Evolutionary conservation across 352 stramenopile species (phyloP).

Genomic region (Globisporangium abappressorium): DNA sequence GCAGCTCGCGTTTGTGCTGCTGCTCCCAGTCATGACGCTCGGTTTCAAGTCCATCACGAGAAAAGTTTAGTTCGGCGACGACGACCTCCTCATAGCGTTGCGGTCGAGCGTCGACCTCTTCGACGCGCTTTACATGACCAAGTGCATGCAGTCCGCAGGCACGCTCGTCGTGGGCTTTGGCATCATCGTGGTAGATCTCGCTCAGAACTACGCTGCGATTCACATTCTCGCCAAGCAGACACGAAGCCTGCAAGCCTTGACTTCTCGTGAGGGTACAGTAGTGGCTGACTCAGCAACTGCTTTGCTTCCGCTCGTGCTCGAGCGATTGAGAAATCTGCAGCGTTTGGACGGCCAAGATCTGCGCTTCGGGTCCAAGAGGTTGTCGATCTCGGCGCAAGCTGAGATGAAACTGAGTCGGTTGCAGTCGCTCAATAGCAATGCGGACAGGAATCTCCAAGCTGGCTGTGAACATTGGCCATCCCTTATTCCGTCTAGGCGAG

Average conservation of each 20-base stretch:
- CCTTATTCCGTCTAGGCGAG: too few species aligned
- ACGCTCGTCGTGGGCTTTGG: not conserved
- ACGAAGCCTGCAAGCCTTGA: not conserved
- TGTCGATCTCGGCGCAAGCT: too few species aligned
- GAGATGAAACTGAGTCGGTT: too few species aligned
- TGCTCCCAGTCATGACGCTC: slow-evolving; percentile 2
- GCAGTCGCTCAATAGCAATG: too few species aligned
- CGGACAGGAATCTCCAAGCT: too few species aligned
- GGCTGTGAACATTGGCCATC: too few species aligned
- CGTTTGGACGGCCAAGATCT: too few species aligned
- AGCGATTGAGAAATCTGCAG: too few species aligned
- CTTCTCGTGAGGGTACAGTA: not conserved
- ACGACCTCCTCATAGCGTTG: not conserved
- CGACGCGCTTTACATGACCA: slow-evolving; percentile 32
- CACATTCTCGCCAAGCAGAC: not conserved
- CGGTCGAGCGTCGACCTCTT: slow-evolving; percentile 22
- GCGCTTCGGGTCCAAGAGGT: too few species aligned
- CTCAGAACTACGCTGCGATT: not conserved
- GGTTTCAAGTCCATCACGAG: not conserved
- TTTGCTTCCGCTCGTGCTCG: not conserved
- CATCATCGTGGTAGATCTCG: not conserved
- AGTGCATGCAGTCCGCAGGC: slow-evolving; percentile 9
- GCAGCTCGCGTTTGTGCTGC: slow-evolving; percentile 10
- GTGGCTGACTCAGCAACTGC: not conserved
- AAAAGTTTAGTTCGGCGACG: not conserved